These are phyloP conservation scores for Plectosphaerella sp. DNA, from an alignment of 2,329 filamentous ascomycete species.

Conservation along the genomic window DNA sequence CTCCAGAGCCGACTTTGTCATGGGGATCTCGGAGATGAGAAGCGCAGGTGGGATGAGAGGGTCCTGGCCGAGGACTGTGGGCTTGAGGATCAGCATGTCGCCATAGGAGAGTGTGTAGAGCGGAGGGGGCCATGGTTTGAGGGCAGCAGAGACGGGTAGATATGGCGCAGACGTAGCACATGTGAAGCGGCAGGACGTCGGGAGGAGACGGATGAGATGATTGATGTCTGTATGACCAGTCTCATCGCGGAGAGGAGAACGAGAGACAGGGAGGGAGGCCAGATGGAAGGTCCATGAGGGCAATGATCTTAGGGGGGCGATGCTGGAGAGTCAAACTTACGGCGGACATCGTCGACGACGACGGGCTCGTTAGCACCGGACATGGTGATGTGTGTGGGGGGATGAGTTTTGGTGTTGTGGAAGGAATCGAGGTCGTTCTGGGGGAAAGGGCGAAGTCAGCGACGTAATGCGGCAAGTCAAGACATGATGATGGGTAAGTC, in stretches of 20 bases:
- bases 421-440: neutral
- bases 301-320: neutral
- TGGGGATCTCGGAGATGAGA: slow-evolving; percentile 80
- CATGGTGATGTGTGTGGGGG: slow-evolving; percentile 23
- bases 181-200: neutral
- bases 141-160: neutral
- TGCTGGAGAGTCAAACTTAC: slow-evolving; percentile 20
- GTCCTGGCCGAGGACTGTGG: slow-evolving; percentile 84
- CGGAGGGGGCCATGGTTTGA: neutral
- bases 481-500: too few species aligned
- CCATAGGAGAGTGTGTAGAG: neutral
- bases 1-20: slow-evolving; percentile 55
- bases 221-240: neutral
- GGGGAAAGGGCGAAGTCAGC: too few species aligned
- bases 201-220: neutral
- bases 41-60: slow-evolving; percentile 86
- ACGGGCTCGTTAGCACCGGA: slow-evolving; percentile 34
- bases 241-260: neutral
- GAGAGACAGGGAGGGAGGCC: neutral
- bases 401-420: slow-evolving; percentile 1
- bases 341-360: slow-evolving; percentile 40
- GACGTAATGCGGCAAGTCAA: too few species aligned
- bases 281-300: neutral
- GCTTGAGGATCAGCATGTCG: slow-evolving; percentile 22
- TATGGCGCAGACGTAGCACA: neutral